Evolutionary conservation across 345 rosid species (phyloP).

Genomic region (Brassica juncea): DNA sequence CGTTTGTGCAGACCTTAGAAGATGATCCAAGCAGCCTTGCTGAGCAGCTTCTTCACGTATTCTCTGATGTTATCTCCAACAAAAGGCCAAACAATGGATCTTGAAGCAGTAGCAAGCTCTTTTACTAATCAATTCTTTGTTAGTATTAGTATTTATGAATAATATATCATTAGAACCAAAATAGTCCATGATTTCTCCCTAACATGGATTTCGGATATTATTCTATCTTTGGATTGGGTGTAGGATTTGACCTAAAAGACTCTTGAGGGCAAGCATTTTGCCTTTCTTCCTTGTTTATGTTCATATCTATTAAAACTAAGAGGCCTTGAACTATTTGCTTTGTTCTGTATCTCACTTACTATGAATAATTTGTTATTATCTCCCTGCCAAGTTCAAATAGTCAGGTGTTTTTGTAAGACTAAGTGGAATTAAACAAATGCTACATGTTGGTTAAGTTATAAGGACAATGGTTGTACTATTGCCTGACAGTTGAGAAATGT

Average conservation of each 20-base stretch:
- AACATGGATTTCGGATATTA: constrained; percentile 29
- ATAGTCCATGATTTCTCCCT: constrained; percentile 31
- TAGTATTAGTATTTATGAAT: constrained; percentile 24
- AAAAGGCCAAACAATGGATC: constrained; percentile 68
- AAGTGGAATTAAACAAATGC: neutral
- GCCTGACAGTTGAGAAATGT: neutral
- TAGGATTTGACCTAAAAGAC: constrained; percentile 27
- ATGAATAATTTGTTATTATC: neutral
- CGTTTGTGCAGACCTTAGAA: constrained; percentile 76
- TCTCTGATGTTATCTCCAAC: constrained; percentile 71
- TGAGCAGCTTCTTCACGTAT: constrained; percentile 84
- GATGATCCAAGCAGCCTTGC: constrained; percentile 93
- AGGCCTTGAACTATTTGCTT: neutral
- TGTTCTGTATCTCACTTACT: neutral
- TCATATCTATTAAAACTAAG: neutral
- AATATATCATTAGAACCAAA: constrained; percentile 21
- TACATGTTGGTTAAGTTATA: neutral
- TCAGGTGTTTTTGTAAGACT: neutral
- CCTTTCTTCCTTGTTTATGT: constrained; percentile 26
- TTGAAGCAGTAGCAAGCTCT: constrained; percentile 46
- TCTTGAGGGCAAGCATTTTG: constrained; percentile 26
- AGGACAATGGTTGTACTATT: neutral
- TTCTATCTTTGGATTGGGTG: constrained; percentile 17
- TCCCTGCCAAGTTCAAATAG: neutral
- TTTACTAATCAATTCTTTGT: constrained; percentile 30